Percentiles rank a stretch among this genome's conserved stretches.
Evolutionary conservation across 352 stramenopile species (phyloP).

Genomic region (Globisporangium camurandrum): DNA sequence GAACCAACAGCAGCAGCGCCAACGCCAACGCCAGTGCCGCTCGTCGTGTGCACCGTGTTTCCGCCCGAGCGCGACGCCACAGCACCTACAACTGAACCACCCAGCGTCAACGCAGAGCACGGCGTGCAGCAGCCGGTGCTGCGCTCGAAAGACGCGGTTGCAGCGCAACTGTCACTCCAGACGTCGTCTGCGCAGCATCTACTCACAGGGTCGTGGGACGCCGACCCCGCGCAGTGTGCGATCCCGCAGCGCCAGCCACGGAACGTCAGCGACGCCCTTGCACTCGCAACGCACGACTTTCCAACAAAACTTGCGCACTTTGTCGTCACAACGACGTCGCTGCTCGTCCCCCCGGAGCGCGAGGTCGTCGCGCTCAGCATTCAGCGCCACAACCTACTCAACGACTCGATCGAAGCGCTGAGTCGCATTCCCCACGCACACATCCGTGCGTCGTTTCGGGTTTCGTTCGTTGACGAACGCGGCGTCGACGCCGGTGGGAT

Average conservation of each 20-base stretch:
- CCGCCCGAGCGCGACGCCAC: neutral
- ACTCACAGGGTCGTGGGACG: too few relatives aligned
- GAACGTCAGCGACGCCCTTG: too few relatives aligned
- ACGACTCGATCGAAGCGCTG: constrained; percentile 66
- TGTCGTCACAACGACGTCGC: constrained; percentile 52
- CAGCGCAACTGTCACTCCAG: too few relatives aligned
- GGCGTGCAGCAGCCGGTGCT: too few relatives aligned
- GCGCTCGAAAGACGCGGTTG: too few relatives aligned
- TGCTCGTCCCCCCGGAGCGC: constrained; percentile 46
- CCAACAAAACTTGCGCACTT: constrained; percentile 73
- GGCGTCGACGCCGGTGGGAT: constrained; percentile 83
- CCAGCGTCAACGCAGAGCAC: too few relatives aligned
- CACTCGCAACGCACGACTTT: constrained; percentile 44
- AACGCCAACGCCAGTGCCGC: constrained; percentile 13
- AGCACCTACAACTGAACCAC: too few relatives aligned
- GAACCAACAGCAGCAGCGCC: too few relatives aligned
- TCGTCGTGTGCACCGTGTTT: neutral
- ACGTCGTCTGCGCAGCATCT: too few relatives aligned
- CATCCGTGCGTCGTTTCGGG: constrained; percentile 63
- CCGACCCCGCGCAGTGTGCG: too few relatives aligned
- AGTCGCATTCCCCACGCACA: constrained; percentile 46
- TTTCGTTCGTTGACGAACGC: constrained; percentile 82
- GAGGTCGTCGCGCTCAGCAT: constrained; percentile 61
- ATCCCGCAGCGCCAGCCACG: too few relatives aligned
- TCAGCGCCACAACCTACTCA: constrained; percentile 48